Percentiles rank a stretch among this genome's conserved stretches.
phyloP scores from a whole-genome alignment of 306 rosid species.

The Vicia sativa region DNA sequence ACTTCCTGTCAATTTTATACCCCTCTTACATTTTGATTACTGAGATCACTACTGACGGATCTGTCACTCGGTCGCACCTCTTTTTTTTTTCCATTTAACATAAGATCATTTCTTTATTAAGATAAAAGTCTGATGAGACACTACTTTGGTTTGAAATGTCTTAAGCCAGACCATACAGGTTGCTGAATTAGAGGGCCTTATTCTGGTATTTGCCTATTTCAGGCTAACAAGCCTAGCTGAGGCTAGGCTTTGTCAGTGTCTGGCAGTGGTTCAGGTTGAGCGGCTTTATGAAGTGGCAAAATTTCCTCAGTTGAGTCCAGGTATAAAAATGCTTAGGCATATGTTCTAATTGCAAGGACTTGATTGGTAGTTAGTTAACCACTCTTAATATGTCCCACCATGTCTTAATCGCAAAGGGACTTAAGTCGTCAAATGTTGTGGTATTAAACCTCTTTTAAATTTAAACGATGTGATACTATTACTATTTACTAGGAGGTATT shows the following conservation, averaged over 20 bases:
- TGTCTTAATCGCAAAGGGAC: slow-evolving; percentile 7
- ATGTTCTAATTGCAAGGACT: slow-evolving; percentile 8
- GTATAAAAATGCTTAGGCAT: slow-evolving; percentile 15
- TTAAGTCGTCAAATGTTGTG: neutral
- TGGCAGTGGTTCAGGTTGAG: slow-evolving; percentile 27
- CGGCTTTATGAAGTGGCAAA: slow-evolving; percentile 37
- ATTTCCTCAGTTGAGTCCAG: slow-evolving; percentile 36
- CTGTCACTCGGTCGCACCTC: neutral
- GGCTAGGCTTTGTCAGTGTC: slow-evolving; percentile 41
- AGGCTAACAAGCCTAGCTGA: slow-evolving; percentile 44
- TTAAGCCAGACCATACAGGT: slow-evolving; percentile 3
- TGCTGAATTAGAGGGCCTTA: slow-evolving; percentile 35
- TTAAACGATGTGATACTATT: neutral
- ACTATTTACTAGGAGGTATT: neutral
- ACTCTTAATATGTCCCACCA: slow-evolving; percentile 11
- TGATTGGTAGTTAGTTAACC: slow-evolving; percentile 3
- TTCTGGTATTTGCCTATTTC: slow-evolving; percentile 47
- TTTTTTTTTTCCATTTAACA: neutral
- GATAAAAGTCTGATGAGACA: neutral
- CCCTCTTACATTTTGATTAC: neutral
- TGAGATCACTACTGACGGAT: neutral
- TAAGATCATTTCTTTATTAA: slow-evolving; percentile 9
- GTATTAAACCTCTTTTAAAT: neutral
- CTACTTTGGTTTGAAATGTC: slow-evolving; percentile 15
- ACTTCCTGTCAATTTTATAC: slow-evolving; percentile 3